Percentiles rank a stretch among this genome's conserved stretches.
These are phyloP conservation scores for Anisodus tanguticus DNA, from an alignment of 257 asterid genomes.

Conservation along the genomic window DNA sequence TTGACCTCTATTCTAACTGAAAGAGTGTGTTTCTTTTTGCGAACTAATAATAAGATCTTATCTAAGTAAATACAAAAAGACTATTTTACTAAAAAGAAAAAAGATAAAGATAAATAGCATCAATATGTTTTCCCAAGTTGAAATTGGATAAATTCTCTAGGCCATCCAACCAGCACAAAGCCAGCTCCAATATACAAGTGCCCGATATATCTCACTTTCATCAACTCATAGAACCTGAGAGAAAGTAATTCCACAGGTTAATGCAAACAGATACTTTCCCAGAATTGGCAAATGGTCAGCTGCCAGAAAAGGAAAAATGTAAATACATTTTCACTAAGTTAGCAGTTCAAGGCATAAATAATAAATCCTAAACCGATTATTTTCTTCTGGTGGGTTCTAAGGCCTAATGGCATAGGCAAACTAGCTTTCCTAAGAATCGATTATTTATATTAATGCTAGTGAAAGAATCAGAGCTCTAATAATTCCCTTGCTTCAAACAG, in stretches of 20 bases:
- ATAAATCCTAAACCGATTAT: background rate
- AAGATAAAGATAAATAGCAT: too few species aligned
- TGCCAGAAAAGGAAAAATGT: background rate
- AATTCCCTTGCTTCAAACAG: background rate
- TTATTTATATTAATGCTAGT: background rate
- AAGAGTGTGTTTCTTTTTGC: too few species aligned
- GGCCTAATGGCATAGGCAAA: background rate
- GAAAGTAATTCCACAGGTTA: background rate
- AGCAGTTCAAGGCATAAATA: background rate
- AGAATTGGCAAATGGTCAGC: conserved; percentile 15
- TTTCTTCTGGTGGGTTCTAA: background rate
- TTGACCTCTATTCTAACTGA: too few species aligned
- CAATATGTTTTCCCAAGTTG: background rate
- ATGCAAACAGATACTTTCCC: background rate
- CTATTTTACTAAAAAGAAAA: too few species aligned
- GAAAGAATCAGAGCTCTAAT: background rate
- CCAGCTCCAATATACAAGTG: background rate
- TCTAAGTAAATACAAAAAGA: background rate
- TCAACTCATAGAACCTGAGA: conserved; percentile 1
- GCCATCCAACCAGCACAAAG: background rate
- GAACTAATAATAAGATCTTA: background rate
- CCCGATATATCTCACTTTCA: background rate
- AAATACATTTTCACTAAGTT: background rate
- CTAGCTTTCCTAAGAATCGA: background rate
- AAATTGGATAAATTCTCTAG: background rate